Evolutionary conservation across 805 yeast species (phyloP), one percentile per base, ranked within the genome.

Genomic region (Diddensiella transvaalensis): DNA sequence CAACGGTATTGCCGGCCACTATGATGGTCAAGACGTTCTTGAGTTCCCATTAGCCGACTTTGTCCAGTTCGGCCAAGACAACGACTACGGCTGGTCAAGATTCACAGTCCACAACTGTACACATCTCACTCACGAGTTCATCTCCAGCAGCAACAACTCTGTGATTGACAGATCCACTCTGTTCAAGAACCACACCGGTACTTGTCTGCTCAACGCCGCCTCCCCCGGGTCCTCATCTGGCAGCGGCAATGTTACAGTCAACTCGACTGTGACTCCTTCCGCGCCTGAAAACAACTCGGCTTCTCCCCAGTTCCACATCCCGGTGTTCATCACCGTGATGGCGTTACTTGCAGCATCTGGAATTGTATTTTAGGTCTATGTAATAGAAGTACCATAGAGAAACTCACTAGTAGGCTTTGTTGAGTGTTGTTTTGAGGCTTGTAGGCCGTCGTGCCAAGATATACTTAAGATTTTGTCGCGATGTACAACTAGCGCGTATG

Each of bases 61-160:
- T 21, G 38, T 38, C 35, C 35, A 50, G 23, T 42, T 13, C 30
- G 49, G 48, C n/a, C 47, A 48, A 22, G 58, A 56, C 15, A 41
- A 30, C 29, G 40, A 50, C 1, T 59, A 48, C 35, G 62, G 62
- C 3, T 59, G 62, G 62, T 47, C 56, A 17, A 43, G 51, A 35
- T 29, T 59, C 32, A 57, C 61, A 2, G 56, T 59, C 43, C 62
- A 56, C 45, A 59, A 59, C 52, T 52, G 60, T 43, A 58, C 62
- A 3, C 62, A 59, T 33, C 24, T 58, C 33, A 55, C 60, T 17
- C 62, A 59, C 42, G 60, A 59, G 44, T 59, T 57, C 32, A 44
- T 59, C 24, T 40, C 55, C 10, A 24, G 48, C 15, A 48, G 50
- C 30, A 58, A 58, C 50, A 54, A 50, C 18, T 32, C 60, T 3